Base-by-base conservation (phyloP, 805 yeast genomes). In the Pichia pseudocactophila region DNA sequence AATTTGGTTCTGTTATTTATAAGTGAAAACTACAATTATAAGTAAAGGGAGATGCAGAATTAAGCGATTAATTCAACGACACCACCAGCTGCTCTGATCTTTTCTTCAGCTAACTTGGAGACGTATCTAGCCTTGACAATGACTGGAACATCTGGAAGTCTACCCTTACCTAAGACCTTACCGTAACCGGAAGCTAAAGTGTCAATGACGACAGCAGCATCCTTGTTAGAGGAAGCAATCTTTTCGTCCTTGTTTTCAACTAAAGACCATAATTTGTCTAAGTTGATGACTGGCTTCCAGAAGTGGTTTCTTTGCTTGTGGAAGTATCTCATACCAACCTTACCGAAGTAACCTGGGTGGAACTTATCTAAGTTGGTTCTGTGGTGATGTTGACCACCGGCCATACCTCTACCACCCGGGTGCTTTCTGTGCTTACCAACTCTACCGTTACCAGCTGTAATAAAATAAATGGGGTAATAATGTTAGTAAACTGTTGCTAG, bases 331-430 rank as follows among this genome's bases (percentile, higher is more conserved):
- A 90, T 90, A 89, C 99, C 99, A 70, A 92, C 97, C 80, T 92
- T 94, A 85, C 99, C 99, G 78, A 92, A 92, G 90, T 92, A 92
- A 88, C 99, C 99, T 67, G 98, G 98, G 75, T 92, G 99, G 96
- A 85, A 92, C 76, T 90, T 92, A 74, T 92, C 99, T 78, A 92
- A 74, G 81, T 92, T 92, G 73, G 92, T 89, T 82, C 99, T 87
- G 96, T 92, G 98, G 77, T 92, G 99, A 76, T 90, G 97, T 77
- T 79, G 90, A 87, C 99, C 99, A 90, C 99, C 99, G 71, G 99
- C 99, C 89, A 76, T 90, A 92, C 99, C 99, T 78, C 97, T 89
- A 78, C 98, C 98, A 92, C 98, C 98, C 59, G 98, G 97, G 66
- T 85, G 92, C 95, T 92, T 92, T 88, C 98, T 89, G 94, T 92